Evolutionary conservation across 2,329 filamentous ascomycete species (phyloP).

Genomic region (Alternaria solani): DNA sequence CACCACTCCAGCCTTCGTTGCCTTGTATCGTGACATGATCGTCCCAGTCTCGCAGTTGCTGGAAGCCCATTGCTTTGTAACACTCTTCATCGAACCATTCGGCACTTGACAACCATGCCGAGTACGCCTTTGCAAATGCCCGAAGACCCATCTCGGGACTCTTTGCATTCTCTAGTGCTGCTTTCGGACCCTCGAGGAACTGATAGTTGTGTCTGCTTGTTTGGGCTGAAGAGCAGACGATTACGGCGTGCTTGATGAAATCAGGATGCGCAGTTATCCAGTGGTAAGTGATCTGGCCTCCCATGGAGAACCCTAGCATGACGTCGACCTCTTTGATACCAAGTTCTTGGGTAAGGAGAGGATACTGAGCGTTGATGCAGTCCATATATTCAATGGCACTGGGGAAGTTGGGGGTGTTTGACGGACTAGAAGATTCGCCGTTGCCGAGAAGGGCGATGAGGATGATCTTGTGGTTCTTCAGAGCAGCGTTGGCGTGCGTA

Average conservation of each 20-base stretch:
- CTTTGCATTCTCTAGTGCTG: conserved; percentile 55
- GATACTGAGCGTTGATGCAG: conserved; percentile 61
- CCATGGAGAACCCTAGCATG: conserved; percentile 66
- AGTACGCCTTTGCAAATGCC: conserved; percentile 52
- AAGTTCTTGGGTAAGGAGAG: conserved; percentile 53
- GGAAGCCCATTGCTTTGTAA: conserved; percentile 47
- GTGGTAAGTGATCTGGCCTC: conserved; percentile 63
- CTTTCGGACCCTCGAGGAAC: conserved; percentile 64
- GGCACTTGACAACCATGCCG: conserved; percentile 52
- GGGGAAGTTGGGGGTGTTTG: conserved; percentile 59
- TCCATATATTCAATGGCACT: conserved; percentile 56
- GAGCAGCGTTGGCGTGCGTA: conserved; percentile 55
- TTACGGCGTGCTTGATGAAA: conserved; percentile 55
- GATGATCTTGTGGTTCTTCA: conserved; percentile 60
- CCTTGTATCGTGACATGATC: conserved; percentile 32
- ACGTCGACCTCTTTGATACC: conserved; percentile 56
- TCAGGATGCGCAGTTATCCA: conserved; percentile 60
- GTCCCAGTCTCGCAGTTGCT: conserved; percentile 34
- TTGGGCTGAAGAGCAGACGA: conserved; percentile 61
- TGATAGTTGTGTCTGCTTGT: conserved; percentile 63
- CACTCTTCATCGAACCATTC: conserved; percentile 53
- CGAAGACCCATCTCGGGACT: conserved; percentile 48
- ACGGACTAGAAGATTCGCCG: conserved; percentile 63
- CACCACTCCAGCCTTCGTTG: conserved; percentile 42
- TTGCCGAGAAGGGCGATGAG: conserved; percentile 63